A percentile compares a stretch with the other conserved stretches of the same genome.
Conservation (phyloP, 2,329 filamentous ascomycete genomes). For the Leptographium procerum region DNA sequence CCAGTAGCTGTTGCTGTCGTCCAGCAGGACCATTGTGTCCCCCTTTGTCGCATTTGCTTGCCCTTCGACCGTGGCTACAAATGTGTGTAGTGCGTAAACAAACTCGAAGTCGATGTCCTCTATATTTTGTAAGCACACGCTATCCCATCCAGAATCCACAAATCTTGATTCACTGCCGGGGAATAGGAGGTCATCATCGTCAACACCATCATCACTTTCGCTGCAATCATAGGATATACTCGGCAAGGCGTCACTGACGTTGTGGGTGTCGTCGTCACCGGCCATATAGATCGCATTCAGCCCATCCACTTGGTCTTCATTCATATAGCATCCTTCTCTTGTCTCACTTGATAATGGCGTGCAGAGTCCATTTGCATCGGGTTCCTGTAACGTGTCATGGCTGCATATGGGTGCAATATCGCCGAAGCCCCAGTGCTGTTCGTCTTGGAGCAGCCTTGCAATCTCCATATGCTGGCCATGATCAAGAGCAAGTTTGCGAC, state of each 20-base stretch:
- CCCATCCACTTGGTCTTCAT: not conserved
- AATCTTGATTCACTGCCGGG: slow-evolving; percentile 44
- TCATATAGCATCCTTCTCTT: not conserved
- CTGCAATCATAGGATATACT: slow-evolving; percentile 8
- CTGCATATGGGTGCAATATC: not conserved
- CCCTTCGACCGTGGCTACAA: slow-evolving; percentile 93
- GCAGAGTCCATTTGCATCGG: not conserved
- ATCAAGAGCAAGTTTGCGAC: slow-evolving; percentile 20
- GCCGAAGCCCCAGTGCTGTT: not conserved
- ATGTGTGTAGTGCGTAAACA: slow-evolving; percentile 95
- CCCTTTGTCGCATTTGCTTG: slow-evolving; percentile 98
- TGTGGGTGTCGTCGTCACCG: not conserved
- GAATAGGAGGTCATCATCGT: slow-evolving; percentile 27
- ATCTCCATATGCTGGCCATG: slow-evolving; percentile 33
- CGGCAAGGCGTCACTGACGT: slow-evolving; percentile 1
- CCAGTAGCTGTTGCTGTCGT: slow-evolving; percentile 99
- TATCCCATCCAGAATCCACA: slow-evolving; percentile 62
- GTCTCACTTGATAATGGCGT: not conserved
- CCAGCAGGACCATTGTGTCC: slow-evolving; percentile 95
- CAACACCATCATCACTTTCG: slow-evolving; percentile 4
- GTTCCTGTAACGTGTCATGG: not conserved
- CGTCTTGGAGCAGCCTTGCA: not conserved
- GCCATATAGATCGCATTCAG: not conserved
- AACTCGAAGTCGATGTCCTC: slow-evolving; percentile 99
- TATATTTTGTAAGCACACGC: slow-evolving; percentile 79